These are phyloP conservation scores for Xylaria sp. DNA, from an alignment of 2,329 filamentous ascomycete species.

Conservation along the genomic window DNA sequence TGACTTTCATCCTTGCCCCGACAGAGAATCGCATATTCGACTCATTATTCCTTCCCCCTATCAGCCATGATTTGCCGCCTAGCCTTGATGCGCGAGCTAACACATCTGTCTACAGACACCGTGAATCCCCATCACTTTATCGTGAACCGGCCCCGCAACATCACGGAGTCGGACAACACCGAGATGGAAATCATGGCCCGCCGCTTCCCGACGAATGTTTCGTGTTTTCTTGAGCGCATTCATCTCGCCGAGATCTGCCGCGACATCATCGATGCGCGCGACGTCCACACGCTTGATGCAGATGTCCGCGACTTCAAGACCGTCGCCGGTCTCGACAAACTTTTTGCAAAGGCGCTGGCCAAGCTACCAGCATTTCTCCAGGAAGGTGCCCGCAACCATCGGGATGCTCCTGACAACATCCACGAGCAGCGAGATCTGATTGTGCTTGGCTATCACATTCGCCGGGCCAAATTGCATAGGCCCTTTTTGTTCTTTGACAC, in stretches of 20 bases:
- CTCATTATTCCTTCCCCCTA: neutral
- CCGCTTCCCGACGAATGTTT: slow-evolving; percentile 33
- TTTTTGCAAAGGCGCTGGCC: slow-evolving; percentile 22
- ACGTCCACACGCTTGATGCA: slow-evolving; percentile 10
- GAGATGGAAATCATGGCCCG: slow-evolving; percentile 29
- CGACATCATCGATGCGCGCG: slow-evolving; percentile 32
- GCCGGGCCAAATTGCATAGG: slow-evolving; percentile 27
- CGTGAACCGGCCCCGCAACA: slow-evolving; percentile 36
- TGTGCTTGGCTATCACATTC: slow-evolving; percentile 22
- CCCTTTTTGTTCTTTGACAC: slow-evolving; percentile 26
- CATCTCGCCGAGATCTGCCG: slow-evolving; percentile 36
- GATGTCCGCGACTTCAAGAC: slow-evolving; percentile 32
- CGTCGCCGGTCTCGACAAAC: slow-evolving; percentile 32
- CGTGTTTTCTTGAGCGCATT: slow-evolving; percentile 36
- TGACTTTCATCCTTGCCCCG: neutral
- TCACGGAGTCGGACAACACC: slow-evolving; percentile 32
- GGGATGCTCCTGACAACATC: slow-evolving; percentile 13
- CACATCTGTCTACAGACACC: slow-evolving; percentile 34
- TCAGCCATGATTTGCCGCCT: neutral
- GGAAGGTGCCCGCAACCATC: slow-evolving; percentile 12
- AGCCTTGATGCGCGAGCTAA: slow-evolving; percentile 15
- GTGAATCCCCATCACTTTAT: slow-evolving; percentile 38
- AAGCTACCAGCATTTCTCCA: slow-evolving; percentile 21
- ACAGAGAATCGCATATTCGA: neutral
- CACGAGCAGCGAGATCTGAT: slow-evolving; percentile 23